Percentiles rank a stretch among this genome's conserved stretches.
Evolutionary conservation across 1,139 yeast genomes (phyloP).

Genomic region (Geotrichum bryndzae): DNA sequence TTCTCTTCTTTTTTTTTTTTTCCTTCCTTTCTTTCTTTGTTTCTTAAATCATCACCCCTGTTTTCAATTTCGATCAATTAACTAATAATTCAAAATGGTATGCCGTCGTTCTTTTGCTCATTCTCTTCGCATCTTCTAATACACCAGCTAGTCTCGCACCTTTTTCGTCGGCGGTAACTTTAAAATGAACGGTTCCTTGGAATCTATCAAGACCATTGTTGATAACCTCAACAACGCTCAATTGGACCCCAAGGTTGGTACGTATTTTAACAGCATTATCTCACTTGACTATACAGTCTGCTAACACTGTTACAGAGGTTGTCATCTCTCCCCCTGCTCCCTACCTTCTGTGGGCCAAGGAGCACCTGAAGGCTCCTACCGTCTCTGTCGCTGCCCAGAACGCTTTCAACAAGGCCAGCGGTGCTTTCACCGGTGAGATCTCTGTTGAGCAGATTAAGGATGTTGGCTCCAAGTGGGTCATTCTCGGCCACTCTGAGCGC

Average conservation of each 20-base stretch:
- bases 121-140: neutral
- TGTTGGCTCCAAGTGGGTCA: conserved; percentile 89
- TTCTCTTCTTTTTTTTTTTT: neutral
- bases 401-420: conserved; percentile 77
- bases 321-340: conserved; percentile 97
- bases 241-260: conserved; percentile 49
- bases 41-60: neutral
- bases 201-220: conserved; percentile 75
- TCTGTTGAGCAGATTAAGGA: conserved; percentile 86
- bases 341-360: conserved; percentile 73
- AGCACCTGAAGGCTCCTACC: conserved; percentile 59
- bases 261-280: conserved; percentile 23
- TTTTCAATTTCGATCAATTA: neutral
- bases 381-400: conserved; percentile 88
- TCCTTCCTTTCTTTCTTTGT: neutral
- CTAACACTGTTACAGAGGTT: conserved; percentile 46
- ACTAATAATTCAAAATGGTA: conserved; percentile 1
- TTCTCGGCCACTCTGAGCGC: conserved; percentile 98
- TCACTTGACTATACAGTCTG: conserved; percentile 29
- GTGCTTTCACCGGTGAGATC: conserved; percentile 98
- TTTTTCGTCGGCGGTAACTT: conserved; percentile 96
- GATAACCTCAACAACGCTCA: conserved; percentile 74
- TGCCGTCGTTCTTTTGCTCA: neutral
- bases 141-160: conserved; percentile 61
- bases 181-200: conserved; percentile 95